Evolutionary conservation across 2,329 filamentous ascomycete species (phyloP).

Genomic region (Byssoonygena ceratinophila): DNA sequence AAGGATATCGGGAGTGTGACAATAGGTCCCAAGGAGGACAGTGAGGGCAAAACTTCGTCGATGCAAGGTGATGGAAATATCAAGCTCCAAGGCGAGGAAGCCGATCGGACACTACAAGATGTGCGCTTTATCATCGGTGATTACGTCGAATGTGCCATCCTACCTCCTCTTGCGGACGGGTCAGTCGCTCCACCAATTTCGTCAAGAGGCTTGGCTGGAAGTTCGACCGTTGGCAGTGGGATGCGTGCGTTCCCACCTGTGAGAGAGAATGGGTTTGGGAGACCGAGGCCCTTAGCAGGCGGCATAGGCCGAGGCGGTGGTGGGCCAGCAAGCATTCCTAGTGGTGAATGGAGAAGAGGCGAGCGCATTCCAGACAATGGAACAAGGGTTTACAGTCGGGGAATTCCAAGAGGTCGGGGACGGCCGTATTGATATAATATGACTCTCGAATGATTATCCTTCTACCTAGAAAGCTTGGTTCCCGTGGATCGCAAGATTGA

Average conservation of each 20-base stretch:
- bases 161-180: conserved; percentile 64
- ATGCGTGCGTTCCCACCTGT: conserved; percentile 31
- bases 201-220: conserved; percentile 39
- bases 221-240: conserved; percentile 31
- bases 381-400: conserved; percentile 32
- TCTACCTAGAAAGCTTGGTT: background rate
- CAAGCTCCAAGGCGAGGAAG: conserved; percentile 45
- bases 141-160: conserved; percentile 71
- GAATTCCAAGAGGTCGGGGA: conserved; percentile 31
- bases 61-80: background rate
- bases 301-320: conserved; percentile 33
- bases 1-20: conserved; percentile 78
- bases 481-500: background rate
- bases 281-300: conserved; percentile 30
- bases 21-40: conserved; percentile 32
- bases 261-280: conserved; percentile 39
- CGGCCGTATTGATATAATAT: conserved; percentile 27
- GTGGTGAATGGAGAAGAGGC: conserved; percentile 42
- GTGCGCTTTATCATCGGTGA: conserved; percentile 80
- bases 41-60: background rate
- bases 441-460: background rate
- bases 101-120: conserved; percentile 63
- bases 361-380: conserved; percentile 36
- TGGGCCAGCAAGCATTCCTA: conserved; percentile 36
- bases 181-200: conserved; percentile 55